Evolutionary conservation across 2,329 filamentous ascomycete species (phyloP), one percentile per base, ranked within the genome.

Genomic region (Septoria petroselini): DNA sequence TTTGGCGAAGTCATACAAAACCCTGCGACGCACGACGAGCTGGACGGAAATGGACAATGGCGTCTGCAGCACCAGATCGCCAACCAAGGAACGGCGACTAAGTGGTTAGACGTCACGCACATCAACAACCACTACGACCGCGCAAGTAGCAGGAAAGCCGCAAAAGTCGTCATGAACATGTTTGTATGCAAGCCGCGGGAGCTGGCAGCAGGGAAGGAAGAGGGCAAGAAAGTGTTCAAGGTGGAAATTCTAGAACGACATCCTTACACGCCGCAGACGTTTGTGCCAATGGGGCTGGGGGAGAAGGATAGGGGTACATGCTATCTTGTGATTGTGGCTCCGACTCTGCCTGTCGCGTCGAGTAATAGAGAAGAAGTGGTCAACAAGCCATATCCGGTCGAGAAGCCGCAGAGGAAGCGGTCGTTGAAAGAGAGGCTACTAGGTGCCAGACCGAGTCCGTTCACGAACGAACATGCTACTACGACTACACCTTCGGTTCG

Each of bases 181-280:
- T 97, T 97, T 69, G 83, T 89, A 48, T 96, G 89, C 68, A 83
- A 82, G 41, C 84, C 86, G 7, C 78, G 86, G 29, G 60, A 73
- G 30, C 71, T 86, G 62, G 60, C 62, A 19, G 65, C 54, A 7
- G 41, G 31, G 29, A 40, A 33, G 7, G 33, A 33, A 2, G 63
- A 68, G 27, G 63, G 63, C 6, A 64, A 62, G 21, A 59, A 65
- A 11, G 54, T 58, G 9, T 87, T 95, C 65, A 74, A 79, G 38
- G 78, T 96, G 46, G 71, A 72, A 15, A 80, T 95, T 50, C 80
- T 97, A 23, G 93, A 98, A 69, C 79, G 93, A 31, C 93, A 98
- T 70, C 91, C 93, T 0, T 97, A 84, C 70, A 97, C 93, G 1
- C 88, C 88, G 1, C 93, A 98, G 73, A 95, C 90, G 0, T 97